A percentile compares a stretch with the other conserved stretches of the same genome.
Evolutionary conservation across 257 asterid genomes (phyloP).

Genomic region (Eustoma russellianum): DNA sequence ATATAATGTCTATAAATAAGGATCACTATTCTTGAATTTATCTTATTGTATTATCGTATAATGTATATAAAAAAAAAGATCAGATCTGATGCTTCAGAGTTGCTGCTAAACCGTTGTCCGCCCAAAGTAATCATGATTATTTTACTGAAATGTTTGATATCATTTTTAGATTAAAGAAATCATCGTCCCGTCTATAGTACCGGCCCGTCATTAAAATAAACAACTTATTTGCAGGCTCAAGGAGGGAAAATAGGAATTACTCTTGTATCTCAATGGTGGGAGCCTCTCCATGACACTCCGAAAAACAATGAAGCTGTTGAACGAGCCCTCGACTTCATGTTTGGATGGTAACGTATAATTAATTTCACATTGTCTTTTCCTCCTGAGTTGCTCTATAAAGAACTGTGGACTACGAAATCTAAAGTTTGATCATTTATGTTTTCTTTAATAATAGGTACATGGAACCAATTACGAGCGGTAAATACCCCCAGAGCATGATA

Average conservation of each 20-base stretch:
- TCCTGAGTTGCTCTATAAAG: too few species aligned
- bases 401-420: too few species aligned
- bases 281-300: neutral
- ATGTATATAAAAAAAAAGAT: neutral
- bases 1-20: too few species aligned
- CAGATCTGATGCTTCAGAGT: too few species aligned
- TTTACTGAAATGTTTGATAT: too few species aligned
- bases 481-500: neutral
- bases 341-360: slow-evolving; percentile 2
- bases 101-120: neutral
- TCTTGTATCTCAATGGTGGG: neutral
- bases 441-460: neutral
- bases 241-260: slow-evolving; percentile 1
- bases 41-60: neutral
- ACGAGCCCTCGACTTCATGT: neutral
- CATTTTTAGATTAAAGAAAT: too few species aligned
- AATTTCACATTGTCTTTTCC: too few species aligned
- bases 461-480: neutral
- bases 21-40: neutral
- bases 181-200: too few species aligned
- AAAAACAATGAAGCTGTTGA: neutral
- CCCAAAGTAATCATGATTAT: neutral
- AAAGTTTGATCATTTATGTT: too few species aligned
- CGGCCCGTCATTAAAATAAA: too few species aligned
- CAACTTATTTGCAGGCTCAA: neutral